These are phyloP conservation scores for Neurospora pannonica DNA, from an alignment of 495 filamentous ascomycete species.

Conservation along the genomic window DNA sequence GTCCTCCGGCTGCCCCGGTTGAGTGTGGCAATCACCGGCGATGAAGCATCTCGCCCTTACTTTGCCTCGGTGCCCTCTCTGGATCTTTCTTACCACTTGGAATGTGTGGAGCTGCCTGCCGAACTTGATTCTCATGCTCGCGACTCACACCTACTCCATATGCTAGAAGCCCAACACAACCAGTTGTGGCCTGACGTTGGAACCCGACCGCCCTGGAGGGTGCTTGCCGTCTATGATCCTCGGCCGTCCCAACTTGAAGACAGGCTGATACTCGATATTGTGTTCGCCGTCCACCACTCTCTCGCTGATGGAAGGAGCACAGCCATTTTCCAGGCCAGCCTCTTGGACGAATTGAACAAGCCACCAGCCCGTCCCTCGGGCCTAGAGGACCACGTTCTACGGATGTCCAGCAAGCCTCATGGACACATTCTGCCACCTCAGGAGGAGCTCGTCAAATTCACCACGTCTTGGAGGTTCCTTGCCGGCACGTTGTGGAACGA, in stretches of 20 bases:
- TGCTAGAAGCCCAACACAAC: slow-evolving; percentile 18
- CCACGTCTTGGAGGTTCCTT: slow-evolving; percentile 15
- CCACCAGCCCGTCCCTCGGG: background rate
- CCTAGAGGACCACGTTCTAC: slow-evolving; percentile 9
- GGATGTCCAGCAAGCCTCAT: background rate
- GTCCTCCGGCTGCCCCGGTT: slow-evolving; percentile 21
- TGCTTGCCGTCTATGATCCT: slow-evolving; percentile 15
- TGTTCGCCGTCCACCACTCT: slow-evolving; percentile 26
- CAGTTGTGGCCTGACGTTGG: slow-evolving; percentile 12
- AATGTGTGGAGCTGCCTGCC: slow-evolving; percentile 7
- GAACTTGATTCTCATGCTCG: background rate
- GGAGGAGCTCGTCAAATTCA: slow-evolving; percentile 19
- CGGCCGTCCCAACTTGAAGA: background rate
- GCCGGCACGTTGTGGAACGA: slow-evolving; percentile 14
- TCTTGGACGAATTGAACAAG: slow-evolving; percentile 18
- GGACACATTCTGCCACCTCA: slow-evolving; percentile 13
- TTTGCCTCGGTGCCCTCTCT: slow-evolving; percentile 20
- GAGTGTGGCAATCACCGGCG: slow-evolving; percentile 20
- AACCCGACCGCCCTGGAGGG: slow-evolving; percentile 22
- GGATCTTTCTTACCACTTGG: slow-evolving; percentile 21
- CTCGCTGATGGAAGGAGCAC: slow-evolving; percentile 26
- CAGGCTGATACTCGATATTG: slow-evolving; percentile 12
- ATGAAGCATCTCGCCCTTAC: slow-evolving; percentile 17
- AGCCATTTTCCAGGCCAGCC: slow-evolving; percentile 22
- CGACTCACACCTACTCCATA: slow-evolving; percentile 9